Percentiles rank a stretch among this genome's conserved stretches.
Conservation (phyloP, 768 basidiomycete species). For the Russula abietina region DNA sequence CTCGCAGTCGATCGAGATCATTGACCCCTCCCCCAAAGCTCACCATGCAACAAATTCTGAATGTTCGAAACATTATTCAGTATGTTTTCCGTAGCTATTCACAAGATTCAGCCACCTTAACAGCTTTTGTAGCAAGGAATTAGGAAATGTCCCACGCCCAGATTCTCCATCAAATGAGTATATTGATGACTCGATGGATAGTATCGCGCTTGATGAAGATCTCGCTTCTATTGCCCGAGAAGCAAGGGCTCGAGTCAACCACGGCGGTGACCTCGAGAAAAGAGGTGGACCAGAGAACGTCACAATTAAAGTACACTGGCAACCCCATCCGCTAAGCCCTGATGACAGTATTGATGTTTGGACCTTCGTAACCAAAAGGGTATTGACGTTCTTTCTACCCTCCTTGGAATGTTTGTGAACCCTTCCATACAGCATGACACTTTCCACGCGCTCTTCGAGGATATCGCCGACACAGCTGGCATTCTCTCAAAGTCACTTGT, state of each 20-base stretch:
- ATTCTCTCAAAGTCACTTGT: slow-evolving; percentile 49
- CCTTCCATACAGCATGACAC: slow-evolving; percentile 47
- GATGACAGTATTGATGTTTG: slow-evolving; percentile 38
- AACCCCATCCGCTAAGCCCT: slow-evolving; percentile 52
- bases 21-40: slow-evolving; percentile 72
- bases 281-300: slow-evolving; percentile 38
- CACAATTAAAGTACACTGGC: slow-evolving; percentile 55
- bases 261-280: slow-evolving; percentile 23
- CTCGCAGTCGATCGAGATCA: slow-evolving; percentile 60
- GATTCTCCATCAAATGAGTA: slow-evolving; percentile 44
- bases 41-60: slow-evolving; percentile 46
- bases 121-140: slow-evolving; percentile 38
- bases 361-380: slow-evolving; percentile 55
- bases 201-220: slow-evolving; percentile 53
- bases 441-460: slow-evolving; percentile 60
- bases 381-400: slow-evolving; percentile 30
- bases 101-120: slow-evolving; percentile 8
- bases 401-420: not conserved
- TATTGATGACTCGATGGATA: slow-evolving; percentile 43
- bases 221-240: slow-evolving; percentile 50
- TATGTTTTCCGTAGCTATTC: slow-evolving; percentile 28
- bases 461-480: slow-evolving; percentile 53
- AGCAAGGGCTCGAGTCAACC: slow-evolving; percentile 31
- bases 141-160: slow-evolving; percentile 38
- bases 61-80: slow-evolving; percentile 58